These are phyloP conservation scores for Xylariaceae sp. DNA, from an alignment of 2,329 filamentous ascomycete genomes.

Conservation along the genomic window DNA sequence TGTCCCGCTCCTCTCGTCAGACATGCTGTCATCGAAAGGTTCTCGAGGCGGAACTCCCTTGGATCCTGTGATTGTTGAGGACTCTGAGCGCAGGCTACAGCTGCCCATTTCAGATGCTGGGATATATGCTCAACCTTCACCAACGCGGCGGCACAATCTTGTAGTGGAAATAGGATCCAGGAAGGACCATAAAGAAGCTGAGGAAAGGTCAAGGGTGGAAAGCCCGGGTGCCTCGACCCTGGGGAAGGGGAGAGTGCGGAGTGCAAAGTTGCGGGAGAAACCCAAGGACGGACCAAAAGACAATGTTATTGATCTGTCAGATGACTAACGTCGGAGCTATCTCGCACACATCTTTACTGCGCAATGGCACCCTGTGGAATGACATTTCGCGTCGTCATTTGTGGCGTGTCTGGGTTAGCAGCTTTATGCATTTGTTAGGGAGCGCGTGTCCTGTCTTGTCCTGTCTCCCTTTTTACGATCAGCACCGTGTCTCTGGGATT, in stretches of 20 bases:
- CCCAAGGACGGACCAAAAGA: neutral
- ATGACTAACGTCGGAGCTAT: conserved; percentile 1
- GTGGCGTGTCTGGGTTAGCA: too few relatives aligned
- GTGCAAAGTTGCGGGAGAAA: conserved; percentile 6
- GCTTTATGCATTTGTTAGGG: too few relatives aligned
- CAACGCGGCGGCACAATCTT: neutral
- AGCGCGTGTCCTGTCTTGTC: too few relatives aligned
- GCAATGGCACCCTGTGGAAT: too few relatives aligned
- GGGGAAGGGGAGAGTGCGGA: neutral
- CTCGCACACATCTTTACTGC: neutral
- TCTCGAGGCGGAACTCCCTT: conserved; percentile 17
- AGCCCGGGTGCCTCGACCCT: conserved; percentile 10
- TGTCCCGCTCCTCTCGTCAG: conserved; percentile 14
- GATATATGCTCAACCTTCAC: neutral
- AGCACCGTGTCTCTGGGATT: too few relatives aligned
- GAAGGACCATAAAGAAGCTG: neutral
- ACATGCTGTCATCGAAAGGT: conserved; percentile 12
- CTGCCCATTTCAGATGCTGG: neutral
- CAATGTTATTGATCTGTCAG: conserved; percentile 13
- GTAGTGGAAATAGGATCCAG: conserved; percentile 8
- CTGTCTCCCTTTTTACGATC: too few relatives aligned
- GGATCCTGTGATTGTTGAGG: conserved; percentile 22
- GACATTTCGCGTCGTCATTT: too few relatives aligned
- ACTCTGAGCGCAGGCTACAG: conserved; percentile 8
- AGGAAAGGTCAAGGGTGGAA: neutral